Evolutionary conservation across 352 stramenopile species (phyloP).

Genomic region (Phytophthora hybrid): DNA sequence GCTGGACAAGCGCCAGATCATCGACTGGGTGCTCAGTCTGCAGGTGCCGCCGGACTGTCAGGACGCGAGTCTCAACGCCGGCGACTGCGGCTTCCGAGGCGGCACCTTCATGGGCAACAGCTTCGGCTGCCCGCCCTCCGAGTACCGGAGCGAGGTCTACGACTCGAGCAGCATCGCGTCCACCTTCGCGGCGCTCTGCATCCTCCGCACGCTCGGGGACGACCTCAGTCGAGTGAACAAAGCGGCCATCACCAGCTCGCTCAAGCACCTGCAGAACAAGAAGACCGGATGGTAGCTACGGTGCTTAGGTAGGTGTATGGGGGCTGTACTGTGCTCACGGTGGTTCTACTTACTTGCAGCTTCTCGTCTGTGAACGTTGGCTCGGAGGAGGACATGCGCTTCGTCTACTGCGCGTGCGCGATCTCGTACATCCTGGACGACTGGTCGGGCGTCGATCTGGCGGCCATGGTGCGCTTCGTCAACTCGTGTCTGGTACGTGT

Average conservation of each 20-base stretch:
- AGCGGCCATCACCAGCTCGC: conserved; percentile 58
- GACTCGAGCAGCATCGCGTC: conserved; percentile 88
- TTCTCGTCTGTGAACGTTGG: conserved; percentile 76
- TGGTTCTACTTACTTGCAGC: conserved; percentile 32
- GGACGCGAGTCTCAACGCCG: conserved; percentile 70
- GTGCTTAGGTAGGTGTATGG: background rate
- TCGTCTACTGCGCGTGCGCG: conserved; percentile 89
- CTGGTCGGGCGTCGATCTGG: conserved; percentile 78
- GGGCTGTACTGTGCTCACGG: background rate
- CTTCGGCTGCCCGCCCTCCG: conserved; percentile 51
- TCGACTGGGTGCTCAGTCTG: conserved; percentile 90
- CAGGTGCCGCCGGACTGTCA: conserved; percentile 77
- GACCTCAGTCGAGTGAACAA: conserved; percentile 84
- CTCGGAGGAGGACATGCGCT: conserved; percentile 90
- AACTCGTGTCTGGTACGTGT: conserved; percentile 83
- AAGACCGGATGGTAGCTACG: conserved; percentile 64
- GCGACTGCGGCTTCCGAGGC: conserved; percentile 81
- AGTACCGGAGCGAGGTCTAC: conserved; percentile 79
- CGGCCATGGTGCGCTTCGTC: conserved; percentile 78
- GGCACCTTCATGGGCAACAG: conserved; percentile 70
- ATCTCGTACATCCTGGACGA: conserved; percentile 90
- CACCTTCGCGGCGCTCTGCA: conserved; percentile 86
- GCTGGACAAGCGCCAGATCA: conserved; percentile 71
- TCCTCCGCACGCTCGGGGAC: conserved; percentile 87
- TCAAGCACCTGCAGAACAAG: conserved; percentile 83